Conservation (phyloP, 176 grass and related monocot genomes). For the Paspalum vaginatum region DNA sequence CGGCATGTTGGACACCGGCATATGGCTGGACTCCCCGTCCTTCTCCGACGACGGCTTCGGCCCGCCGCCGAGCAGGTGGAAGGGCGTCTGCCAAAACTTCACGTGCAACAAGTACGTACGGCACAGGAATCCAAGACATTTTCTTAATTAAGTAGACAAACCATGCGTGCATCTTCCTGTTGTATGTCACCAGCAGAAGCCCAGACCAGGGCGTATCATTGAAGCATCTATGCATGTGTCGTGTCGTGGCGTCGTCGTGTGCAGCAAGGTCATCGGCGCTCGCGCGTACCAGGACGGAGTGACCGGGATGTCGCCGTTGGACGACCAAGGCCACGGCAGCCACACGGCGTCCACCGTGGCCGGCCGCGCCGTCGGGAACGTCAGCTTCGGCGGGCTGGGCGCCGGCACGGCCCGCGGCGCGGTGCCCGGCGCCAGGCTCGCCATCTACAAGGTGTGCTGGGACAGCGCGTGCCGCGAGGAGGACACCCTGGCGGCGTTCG, state of each 20-base stretch:
- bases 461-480: accelerated
- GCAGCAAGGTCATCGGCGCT: not conserved
- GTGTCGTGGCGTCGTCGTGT: not conserved
- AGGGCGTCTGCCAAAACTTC: constrained; percentile 19
- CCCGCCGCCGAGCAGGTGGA: constrained; percentile 45
- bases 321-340: constrained; percentile 20
- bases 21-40: constrained; percentile 52
- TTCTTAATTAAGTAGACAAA: no score
- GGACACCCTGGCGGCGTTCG: not conserved
- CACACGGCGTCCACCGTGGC: constrained; percentile 35
- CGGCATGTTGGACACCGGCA: constrained; percentile 48
- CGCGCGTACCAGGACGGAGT: not conserved
- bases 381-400: constrained; percentile 4
- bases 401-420: not conserved
- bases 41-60: constrained; percentile 44
- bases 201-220: no score
- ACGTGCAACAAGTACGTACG: not conserved
- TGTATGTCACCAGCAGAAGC: no score
- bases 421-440: constrained; percentile 25
- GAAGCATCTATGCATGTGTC: no score
- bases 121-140: not conserved
- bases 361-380: constrained; percentile 11
- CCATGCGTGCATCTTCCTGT: no score
- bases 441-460: constrained; percentile 44
- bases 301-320: not conserved